A percentile compares a stretch with the other conserved stretches of the same genome.
Conservation (phyloP, 1,139 yeast species). For the Suhomyces atakaporum region DNA sequence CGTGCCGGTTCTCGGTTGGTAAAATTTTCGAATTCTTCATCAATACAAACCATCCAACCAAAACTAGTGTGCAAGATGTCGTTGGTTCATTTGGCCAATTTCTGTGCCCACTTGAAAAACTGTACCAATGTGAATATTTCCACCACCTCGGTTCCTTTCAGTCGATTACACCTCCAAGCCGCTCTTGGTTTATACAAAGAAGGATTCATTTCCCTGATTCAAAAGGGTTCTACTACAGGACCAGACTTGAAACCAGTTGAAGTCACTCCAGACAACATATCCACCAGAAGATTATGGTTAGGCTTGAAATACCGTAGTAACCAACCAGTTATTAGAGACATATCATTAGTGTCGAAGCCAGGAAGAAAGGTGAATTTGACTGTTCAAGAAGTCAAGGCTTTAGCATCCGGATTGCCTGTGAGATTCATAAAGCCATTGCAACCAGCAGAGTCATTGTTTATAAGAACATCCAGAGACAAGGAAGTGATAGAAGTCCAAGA, state of each 20-base stretch:
- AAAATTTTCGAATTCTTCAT: background rate
- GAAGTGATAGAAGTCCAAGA: slow-evolving; percentile 77
- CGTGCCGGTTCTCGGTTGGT: background rate
- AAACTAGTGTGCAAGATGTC: too few relatives aligned
- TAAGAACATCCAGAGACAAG: slow-evolving; percentile 51
- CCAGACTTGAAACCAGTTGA: slow-evolving; percentile 78
- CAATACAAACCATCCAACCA: background rate
- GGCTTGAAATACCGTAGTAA: slow-evolving; percentile 86
- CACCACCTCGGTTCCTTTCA: slow-evolving; percentile 80
- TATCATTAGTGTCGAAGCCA: slow-evolving; percentile 82
- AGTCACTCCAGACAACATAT: slow-evolving; percentile 83
- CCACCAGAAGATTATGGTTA: slow-evolving; percentile 88
- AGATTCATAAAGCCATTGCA: slow-evolving; percentile 78
- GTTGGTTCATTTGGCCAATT: slow-evolving; percentile 76
- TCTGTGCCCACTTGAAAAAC: slow-evolving; percentile 89
- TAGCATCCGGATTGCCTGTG: slow-evolving; percentile 76
- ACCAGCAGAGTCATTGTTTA: slow-evolving; percentile 86
- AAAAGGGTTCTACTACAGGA: slow-evolving; percentile 85
- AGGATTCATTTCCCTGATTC: slow-evolving; percentile 84
- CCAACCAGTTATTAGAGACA: slow-evolving; percentile 70
- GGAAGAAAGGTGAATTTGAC: slow-evolving; percentile 70
- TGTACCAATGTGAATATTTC: slow-evolving; percentile 76
- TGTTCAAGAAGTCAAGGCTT: slow-evolving; percentile 63
- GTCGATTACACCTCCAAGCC: slow-evolving; percentile 78
- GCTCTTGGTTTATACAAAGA: slow-evolving; percentile 85